Evolutionary conservation across 306 rosid genomes (phyloP).

Genomic region (Dryas alaskensis): DNA sequence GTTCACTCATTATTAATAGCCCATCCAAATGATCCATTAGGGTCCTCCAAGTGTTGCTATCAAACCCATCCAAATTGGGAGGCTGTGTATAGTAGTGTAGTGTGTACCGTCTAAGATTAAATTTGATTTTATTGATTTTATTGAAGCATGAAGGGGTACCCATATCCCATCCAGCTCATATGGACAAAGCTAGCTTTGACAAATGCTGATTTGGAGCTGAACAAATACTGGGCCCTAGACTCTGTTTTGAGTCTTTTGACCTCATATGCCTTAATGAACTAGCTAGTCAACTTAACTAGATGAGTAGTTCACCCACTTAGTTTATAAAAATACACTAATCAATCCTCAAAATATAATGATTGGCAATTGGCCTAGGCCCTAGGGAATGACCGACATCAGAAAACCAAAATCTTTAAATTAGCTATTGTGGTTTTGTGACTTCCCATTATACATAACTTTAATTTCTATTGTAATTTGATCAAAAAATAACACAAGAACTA

Average conservation of each 20-base stretch:
- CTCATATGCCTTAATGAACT: not conserved
- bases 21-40: conserved; percentile 28
- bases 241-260: not conserved
- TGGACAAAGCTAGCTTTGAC: conserved; percentile 14
- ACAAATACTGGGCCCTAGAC: conserved; percentile 14
- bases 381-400: too few species aligned
- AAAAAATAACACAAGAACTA: too few species aligned
- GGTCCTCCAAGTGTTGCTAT: conserved; percentile 22
- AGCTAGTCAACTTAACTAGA: not conserved
- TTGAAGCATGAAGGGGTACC: conserved; percentile 16
- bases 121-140: conserved; percentile 10
- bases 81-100: not conserved
- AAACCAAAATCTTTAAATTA: too few species aligned
- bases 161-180: conserved; percentile 40
- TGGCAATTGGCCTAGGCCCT: too few species aligned
- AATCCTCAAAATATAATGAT: too few species aligned
- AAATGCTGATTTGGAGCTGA: conserved; percentile 2
- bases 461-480: too few species aligned
- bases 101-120: conserved; percentile 7
- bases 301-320: not conserved
- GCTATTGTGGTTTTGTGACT: too few species aligned
- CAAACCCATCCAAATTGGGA: conserved; percentile 26
- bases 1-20: conserved; percentile 29
- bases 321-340: not conserved
- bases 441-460: too few species aligned